A percentile compares a stretch with the other conserved stretches of the same genome.
Evolutionary conservation across 352 stramenopile genomes (phyloP).

Genomic region (Globisporangium mamillatum): DNA sequence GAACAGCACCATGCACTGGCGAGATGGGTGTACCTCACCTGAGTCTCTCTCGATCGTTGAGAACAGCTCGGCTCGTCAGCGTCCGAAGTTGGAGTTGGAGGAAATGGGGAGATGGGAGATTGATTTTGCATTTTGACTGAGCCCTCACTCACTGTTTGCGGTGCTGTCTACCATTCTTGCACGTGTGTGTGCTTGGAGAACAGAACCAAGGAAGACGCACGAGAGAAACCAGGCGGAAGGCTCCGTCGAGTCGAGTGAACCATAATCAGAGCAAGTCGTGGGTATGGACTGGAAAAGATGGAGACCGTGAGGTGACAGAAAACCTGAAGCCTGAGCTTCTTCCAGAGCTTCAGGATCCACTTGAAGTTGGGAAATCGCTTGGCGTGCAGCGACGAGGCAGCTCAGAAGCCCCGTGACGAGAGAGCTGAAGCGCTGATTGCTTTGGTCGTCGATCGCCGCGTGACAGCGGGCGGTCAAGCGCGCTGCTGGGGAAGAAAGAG

Average conservation of each 20-base stretch:
- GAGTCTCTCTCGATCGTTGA: not conserved
- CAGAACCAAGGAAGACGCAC: not conserved
- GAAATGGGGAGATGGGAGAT: not conserved
- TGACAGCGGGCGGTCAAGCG: constrained; percentile 7
- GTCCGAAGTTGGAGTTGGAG: not conserved
- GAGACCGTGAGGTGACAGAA: not conserved
- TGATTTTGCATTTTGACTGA: not conserved
- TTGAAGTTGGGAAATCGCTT: constrained; percentile 10
- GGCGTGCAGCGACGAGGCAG: constrained; percentile 5
- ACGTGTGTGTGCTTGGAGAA: not conserved
- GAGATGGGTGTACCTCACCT: not conserved
- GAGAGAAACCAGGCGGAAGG: not conserved
- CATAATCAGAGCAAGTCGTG: not conserved
- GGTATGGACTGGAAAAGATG: not conserved
- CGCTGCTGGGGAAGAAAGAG: not conserved
- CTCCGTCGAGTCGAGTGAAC: not conserved
- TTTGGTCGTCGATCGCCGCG: constrained; percentile 5
- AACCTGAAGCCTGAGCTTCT: not conserved
- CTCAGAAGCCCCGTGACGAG: not conserved
- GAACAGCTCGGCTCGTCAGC: not conserved
- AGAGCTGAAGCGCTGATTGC: not conserved
- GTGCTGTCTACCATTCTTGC: not conserved
- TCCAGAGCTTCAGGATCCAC: not conserved
- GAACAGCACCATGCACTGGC: not conserved
- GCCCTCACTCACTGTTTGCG: not conserved